A percentile compares a stretch with the other conserved stretches of the same genome.
phyloP scores from a whole-genome alignment of 2,329 filamentous ascomycete genomes.

The Fusarium nematophilum region DNA sequence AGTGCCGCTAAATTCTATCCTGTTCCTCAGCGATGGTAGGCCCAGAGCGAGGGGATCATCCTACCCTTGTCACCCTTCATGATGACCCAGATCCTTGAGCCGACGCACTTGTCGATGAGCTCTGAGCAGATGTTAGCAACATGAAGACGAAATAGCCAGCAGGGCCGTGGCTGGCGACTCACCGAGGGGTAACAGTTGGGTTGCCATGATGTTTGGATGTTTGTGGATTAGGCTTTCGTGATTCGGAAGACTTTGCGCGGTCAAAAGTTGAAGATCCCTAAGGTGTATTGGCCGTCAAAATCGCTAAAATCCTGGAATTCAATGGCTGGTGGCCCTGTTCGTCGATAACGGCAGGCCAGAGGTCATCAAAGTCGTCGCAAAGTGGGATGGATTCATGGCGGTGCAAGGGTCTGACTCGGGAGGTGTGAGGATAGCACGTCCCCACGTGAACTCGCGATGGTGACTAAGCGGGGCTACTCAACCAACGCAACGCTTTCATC shows the following conservation, averaged over 20 bases:
- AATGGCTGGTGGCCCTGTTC: constrained; percentile 3
- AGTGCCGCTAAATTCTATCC: constrained; percentile 90
- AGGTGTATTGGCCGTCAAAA: background rate
- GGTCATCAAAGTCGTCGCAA: constrained; percentile 38
- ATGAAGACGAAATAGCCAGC: background rate
- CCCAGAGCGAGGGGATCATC: constrained; percentile 2
- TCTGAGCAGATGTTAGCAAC: constrained; percentile 65
- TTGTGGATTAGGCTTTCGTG: constrained; percentile 10
- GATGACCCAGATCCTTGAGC: constrained; percentile 96
- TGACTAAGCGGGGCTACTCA: constrained; percentile 49
- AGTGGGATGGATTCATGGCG: constrained; percentile 43
- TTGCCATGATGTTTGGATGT: constrained; percentile 66
- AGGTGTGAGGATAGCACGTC: constrained; percentile 41
- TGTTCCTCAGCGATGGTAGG: constrained; percentile 23
- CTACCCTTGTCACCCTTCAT: constrained; percentile 99
- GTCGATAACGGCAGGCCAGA: constrained; percentile 19
- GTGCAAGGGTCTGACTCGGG: constrained; percentile 30
- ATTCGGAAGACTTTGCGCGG: background rate
- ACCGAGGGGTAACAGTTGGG: constrained; percentile 80
- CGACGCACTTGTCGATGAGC: constrained; percentile 98
- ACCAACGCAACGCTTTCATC: constrained; percentile 5
- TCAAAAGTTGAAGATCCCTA: background rate
- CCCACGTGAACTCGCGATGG: constrained; percentile 49
- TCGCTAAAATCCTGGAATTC: background rate
- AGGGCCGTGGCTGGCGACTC: constrained; percentile 35